Conservation (phyloP, 331 rosid species). For the Rhamnella rubrinervis region DNA sequence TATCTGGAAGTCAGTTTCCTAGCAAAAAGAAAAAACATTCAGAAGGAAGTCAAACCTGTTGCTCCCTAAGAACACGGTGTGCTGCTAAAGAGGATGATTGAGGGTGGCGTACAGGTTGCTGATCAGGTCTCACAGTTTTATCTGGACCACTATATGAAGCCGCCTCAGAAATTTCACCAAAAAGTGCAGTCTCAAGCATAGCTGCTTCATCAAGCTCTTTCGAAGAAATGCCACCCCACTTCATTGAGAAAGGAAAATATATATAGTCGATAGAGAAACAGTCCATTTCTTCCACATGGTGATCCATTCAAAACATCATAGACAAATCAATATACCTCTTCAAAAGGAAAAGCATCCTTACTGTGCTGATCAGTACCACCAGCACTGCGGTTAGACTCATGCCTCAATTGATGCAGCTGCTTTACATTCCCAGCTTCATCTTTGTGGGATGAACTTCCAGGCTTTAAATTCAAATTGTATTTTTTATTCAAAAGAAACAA, state of each 20-base stretch:
- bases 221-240: slow-evolving; percentile 71
- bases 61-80: slow-evolving; percentile 45
- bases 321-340: slow-evolving; percentile 42
- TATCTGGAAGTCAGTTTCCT: slow-evolving; percentile 14
- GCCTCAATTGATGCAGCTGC: slow-evolving; percentile 25
- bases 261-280: slow-evolving; percentile 13
- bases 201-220: slow-evolving; percentile 73
- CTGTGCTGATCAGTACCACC: slow-evolving; percentile 27
- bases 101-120: slow-evolving; percentile 22
- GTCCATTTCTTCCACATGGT: slow-evolving; percentile 4
- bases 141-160: slow-evolving; percentile 35
- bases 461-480: slow-evolving; percentile 25
- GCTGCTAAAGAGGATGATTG: slow-evolving; percentile 32
- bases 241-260: slow-evolving; percentile 29
- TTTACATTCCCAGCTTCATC: slow-evolving; percentile 30
- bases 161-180: slow-evolving; percentile 35
- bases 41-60: slow-evolving; percentile 44
- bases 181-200: slow-evolving; percentile 62
- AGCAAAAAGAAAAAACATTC: too few relatives aligned
- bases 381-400: slow-evolving; percentile 21
- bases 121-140: slow-evolving; percentile 25
- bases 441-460: slow-evolving; percentile 41
- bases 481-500: slow-evolving; percentile 30
- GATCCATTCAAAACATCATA: slow-evolving; percentile 8
- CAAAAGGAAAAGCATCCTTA: slow-evolving; percentile 22